Percentiles rank a stretch among this genome's conserved stretches.
Conservation (phyloP, 2,329 filamentous ascomycete genomes). For the Fusarium sp. region DNA sequence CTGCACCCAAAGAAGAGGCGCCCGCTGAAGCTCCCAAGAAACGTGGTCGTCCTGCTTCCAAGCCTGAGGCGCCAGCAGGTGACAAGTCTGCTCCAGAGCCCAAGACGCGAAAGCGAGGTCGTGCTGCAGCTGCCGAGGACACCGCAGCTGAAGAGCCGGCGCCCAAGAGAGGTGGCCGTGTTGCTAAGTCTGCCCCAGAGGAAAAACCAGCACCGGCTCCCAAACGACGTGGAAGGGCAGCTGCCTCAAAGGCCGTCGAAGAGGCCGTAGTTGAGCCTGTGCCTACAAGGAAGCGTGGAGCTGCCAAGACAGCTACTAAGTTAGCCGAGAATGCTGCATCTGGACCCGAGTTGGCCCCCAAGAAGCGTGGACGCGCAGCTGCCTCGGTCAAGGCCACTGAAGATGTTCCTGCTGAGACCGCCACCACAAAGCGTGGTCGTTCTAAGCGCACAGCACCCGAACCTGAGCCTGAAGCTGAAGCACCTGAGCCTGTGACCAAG, state of each 20-base stretch:
- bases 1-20: not conserved
- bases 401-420: not conserved
- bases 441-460: conserved; percentile 22
- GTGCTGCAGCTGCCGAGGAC: conserved; percentile 1
- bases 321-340: not conserved
- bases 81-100: conserved; percentile 5
- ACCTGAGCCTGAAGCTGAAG: conserved; percentile 7
- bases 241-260: conserved; percentile 8
- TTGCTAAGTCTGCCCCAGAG: conserved; percentile 1
- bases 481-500: conserved; percentile 31
- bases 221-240: conserved; percentile 14
- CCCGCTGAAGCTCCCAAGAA: conserved; percentile 20
- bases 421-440: conserved; percentile 35
- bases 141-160: not conserved
- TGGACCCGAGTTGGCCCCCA: conserved; percentile 14
- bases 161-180: conserved; percentile 25
- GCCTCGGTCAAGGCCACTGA: not conserved
- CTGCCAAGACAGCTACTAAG: conserved; percentile 6
- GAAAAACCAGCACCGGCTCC: conserved; percentile 3
- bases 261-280: not conserved
- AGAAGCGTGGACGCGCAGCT: conserved; percentile 17
- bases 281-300: conserved; percentile 18
- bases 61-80: not conserved
- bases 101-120: conserved; percentile 32
- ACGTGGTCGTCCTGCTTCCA: conserved; percentile 35